Evolutionary conservation across 768 basidiomycete genomes (phyloP), one percentile per base, ranked within the genome.

Genomic region (Hypholoma fasciculare): DNA sequence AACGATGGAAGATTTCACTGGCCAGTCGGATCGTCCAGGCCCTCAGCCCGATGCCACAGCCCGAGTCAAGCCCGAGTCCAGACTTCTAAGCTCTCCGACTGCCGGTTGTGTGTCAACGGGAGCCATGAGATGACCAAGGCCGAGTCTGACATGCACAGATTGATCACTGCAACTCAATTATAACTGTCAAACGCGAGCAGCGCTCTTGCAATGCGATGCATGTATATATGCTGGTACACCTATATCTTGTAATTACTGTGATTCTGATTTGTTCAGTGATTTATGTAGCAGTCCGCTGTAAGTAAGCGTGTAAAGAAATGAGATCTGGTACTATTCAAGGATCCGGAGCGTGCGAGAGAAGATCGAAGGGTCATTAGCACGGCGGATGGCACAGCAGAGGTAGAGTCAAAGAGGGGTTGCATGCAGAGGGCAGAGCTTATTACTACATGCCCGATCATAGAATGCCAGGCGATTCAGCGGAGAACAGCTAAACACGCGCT

Each of bases 391-490:
- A 37, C 42, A 50, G 30, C 51, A 53, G 55, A 54, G 54, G 27
- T 44, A 27, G 56, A 52, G 46, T 37, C 49, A 19, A 38, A 43
- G 23, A 49, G 23, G 5, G 23, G 13, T 13, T 7, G 23, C 16
- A 46, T 23, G 26, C 50, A 47, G 47, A 47, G 26, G 49, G 26
- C 30, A 54, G 40, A 23, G 19, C n/a, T 50, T 39, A 14, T 27
- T 40, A 5, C 23, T 11, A 26, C 19, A 34, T 30, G 16, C 6
- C 38, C 17, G 43, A 37, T 67, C 66, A 76, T 40, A 76, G 65
- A 52, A 71, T 71, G 20, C 75, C 74, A 20, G 76, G 77, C 43
- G 74, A 76, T 67, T 78, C 77, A 17, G 77, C 77, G 52, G 77
- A 72, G 65, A 78, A 77, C 11, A 77, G 63, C 76, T 77, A 52